These are phyloP conservation scores for Pseudogymnoascus sp. DNA, from an alignment of 2,329 filamentous ascomycete genomes.

Conservation along the genomic window DNA sequence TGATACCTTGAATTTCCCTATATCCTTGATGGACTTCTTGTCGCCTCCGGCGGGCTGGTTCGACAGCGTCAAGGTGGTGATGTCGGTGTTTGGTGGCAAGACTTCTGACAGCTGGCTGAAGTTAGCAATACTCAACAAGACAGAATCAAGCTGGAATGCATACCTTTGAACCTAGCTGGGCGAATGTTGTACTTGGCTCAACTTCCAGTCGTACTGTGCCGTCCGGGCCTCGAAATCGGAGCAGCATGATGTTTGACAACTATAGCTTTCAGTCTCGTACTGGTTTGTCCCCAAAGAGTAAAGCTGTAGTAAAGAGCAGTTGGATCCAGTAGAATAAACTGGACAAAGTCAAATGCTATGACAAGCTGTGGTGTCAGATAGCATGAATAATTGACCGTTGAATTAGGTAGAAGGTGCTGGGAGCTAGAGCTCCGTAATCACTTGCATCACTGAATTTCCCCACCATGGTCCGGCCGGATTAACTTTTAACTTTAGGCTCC, in stretches of 20 bases:
- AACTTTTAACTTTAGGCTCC: constrained; percentile 8
- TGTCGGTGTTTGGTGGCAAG: constrained; percentile 54
- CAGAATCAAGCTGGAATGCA: constrained; percentile 8
- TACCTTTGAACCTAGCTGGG: constrained; percentile 48
- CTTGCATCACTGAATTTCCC: constrained; percentile 6
- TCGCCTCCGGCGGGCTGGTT: constrained; percentile 52
- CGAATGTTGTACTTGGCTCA: constrained; percentile 66
- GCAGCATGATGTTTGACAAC: constrained; percentile 52
- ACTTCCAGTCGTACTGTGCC: constrained; percentile 83
- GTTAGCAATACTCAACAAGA: constrained; percentile 14
- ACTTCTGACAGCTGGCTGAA: constrained; percentile 44
- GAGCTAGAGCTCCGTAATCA: constrained; percentile 8
- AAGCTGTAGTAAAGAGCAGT: background rate
- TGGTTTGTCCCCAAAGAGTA: background rate
- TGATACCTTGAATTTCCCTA: constrained; percentile 45
- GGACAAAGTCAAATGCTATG: background rate
- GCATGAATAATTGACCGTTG: background rate
- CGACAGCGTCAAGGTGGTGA: constrained; percentile 51
- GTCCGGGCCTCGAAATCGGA: constrained; percentile 83
- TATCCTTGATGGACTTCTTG: constrained; percentile 49
- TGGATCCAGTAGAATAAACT: background rate
- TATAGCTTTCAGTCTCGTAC: background rate
- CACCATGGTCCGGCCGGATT: constrained; percentile 4
- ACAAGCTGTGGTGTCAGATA: background rate
- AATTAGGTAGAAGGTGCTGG: constrained; percentile 3